A percentile compares a stretch with the other conserved stretches of the same genome.
Conservation (phyloP, 208 protist genomes). For the Acanthamoeba royreba region DNA sequence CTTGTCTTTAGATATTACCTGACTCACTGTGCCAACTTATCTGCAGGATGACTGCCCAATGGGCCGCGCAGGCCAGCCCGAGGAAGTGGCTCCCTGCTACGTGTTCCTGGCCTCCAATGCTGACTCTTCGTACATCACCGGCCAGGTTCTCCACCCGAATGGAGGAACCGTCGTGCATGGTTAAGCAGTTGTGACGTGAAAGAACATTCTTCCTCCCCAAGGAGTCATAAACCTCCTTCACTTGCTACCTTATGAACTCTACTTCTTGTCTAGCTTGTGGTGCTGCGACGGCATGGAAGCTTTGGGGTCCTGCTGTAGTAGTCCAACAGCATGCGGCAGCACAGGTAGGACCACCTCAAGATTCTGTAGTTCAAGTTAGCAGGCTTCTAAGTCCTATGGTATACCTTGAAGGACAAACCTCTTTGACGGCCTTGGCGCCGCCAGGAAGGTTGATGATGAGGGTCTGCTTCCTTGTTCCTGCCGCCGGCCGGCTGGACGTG, state of each 20-base stretch:
- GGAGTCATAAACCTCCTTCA: too few species aligned
- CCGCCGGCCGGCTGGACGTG: conserved; percentile 1
- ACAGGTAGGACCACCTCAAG: conserved; percentile 27
- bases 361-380: not conserved
- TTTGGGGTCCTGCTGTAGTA: not conserved
- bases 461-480: conserved; percentile 49
- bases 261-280: conserved; percentile 3
- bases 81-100: conserved; percentile 61
- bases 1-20: too few species aligned
- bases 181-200: too few species aligned
- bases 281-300: not conserved
- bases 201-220: too few species aligned
- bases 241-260: too few species aligned
- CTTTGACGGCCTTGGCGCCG: conserved; percentile 57
- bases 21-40: too few species aligned
- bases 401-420: conserved; percentile 45
- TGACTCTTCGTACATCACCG: conserved; percentile 65
- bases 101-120: conserved; percentile 67
- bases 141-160: conserved; percentile 67
- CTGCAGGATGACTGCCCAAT: not conserved
- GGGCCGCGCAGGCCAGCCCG: conserved; percentile 64
- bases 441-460: conserved; percentile 69
- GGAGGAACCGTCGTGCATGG: conserved; percentile 56
- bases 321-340: conserved; percentile 54
- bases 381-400: not conserved